These are phyloP conservation scores for Colletotrichum magnum DNA, from an alignment of 2,329 filamentous ascomycete species.

Conservation along the genomic window DNA sequence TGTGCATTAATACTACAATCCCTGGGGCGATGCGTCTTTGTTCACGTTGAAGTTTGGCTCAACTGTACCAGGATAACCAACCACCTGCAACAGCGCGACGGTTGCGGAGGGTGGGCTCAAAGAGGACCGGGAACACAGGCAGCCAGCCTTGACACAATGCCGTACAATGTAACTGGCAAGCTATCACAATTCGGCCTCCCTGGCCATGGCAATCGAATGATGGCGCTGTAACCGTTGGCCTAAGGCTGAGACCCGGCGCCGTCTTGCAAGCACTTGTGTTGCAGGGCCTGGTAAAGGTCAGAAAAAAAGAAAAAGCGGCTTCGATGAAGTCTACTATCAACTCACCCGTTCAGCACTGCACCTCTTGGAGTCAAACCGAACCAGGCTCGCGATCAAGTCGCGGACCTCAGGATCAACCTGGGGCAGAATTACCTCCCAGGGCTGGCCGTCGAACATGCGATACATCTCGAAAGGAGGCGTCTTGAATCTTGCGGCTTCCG, in stretches of 20 bases:
- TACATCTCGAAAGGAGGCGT: conserved; percentile 94
- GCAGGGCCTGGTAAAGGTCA: conserved; percentile 36
- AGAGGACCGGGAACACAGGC: conserved; percentile 1
- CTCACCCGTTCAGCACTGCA: conserved; percentile 70
- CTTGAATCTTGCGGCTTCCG: conserved; percentile 77
- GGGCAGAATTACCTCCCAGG: conserved; percentile 80
- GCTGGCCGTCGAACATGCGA: conserved; percentile 75
- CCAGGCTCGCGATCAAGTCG: conserved; percentile 76
- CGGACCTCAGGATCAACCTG: conserved; percentile 70
- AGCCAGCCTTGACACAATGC: not conserved
- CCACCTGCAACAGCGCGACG: not conserved
- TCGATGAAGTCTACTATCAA: conserved; percentile 27
- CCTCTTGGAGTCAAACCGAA: conserved; percentile 81
- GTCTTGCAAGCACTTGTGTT: conserved; percentile 24
- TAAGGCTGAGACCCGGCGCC: not conserved
- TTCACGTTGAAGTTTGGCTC: not conserved
- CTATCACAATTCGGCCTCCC: too few relatives aligned
- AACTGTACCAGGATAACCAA: not conserved
- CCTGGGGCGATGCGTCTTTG: not conserved
- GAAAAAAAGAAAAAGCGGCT: not conserved
- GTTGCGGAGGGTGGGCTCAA: not conserved
- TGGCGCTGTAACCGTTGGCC: not conserved
- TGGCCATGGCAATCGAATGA: not conserved
- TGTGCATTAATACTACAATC: conserved; percentile 12
- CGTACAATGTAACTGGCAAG: not conserved